Evolutionary conservation across 164 flowering plant species (phyloP), one percentile per base, ranked within the genome.

Genomic region (Macadamia integrifolia): DNA sequence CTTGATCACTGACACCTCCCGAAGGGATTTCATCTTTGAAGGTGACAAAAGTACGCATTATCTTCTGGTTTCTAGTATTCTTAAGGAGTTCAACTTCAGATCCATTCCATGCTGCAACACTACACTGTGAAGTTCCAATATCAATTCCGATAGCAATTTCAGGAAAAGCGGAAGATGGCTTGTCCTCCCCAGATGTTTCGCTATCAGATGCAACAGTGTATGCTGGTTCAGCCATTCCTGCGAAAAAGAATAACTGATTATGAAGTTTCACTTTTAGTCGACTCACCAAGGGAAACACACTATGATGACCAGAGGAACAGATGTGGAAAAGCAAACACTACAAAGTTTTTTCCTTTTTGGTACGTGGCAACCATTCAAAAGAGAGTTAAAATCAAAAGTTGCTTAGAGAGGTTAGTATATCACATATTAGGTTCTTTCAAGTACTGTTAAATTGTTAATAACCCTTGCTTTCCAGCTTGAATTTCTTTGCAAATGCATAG

Each of bases 81-180:
- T 79, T 84, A 12, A 91, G 81, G 42, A 91, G 85, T 77, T 88
- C 86, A 17, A 91, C 88, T 30, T 78, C 74, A 58, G 92, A 83
- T 60, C 97, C 97, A 69, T 85, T 88, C 98, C 98, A 93, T 48
- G 87, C 57, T 35, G 97, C 96, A 46, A 91, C 75, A 66, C 98
- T 87, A 69, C 96, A 88, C 40, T 85, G 94, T 18, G 86, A 90
- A 42, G 98, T 91, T 42, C 98, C 97, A 58, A 93, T 81, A 76
- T 93, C 97, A 30, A 93, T 81, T 14, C 96, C 98, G 68, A 93
- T 81, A 23, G 97, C 97, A 59, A 82, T 76, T 65, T 90, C 97
- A 1, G 87, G 84, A 35, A 79, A 80, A 49, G 77, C 35, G 6
- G 87, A 67, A 15, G 82, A 67, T 6, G 82, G 65, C 69, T 84